These are phyloP conservation scores for Plasmopara halstedii DNA, from an alignment of 352 stramenopile species.

Conservation along the genomic window DNA sequence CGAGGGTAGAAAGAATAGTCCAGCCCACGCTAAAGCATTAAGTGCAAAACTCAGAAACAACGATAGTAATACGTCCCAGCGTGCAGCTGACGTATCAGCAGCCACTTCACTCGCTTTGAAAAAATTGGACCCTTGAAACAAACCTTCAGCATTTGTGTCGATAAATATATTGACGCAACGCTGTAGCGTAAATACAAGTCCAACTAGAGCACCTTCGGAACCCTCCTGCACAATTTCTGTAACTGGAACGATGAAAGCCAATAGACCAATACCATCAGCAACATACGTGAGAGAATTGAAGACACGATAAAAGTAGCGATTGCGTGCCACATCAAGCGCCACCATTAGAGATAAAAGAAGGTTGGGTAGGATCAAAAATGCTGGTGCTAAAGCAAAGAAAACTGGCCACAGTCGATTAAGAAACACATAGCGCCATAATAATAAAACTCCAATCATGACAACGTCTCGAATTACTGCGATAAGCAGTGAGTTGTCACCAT, in stretches of 20 bases:
- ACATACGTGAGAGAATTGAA: conserved; percentile 44
- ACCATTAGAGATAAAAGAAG: conserved; percentile 39
- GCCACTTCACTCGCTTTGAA: conserved; percentile 28
- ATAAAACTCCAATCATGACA: conserved; percentile 47
- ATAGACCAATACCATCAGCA: conserved; percentile 39
- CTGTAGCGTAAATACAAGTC: conserved; percentile 52
- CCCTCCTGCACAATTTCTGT: conserved; percentile 65
- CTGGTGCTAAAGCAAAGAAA: conserved; percentile 46
- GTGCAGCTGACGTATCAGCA: conserved; percentile 23
- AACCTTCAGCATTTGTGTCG: conserved; percentile 34
- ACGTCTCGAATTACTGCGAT: conserved; percentile 38
- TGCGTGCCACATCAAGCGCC: conserved; percentile 31
- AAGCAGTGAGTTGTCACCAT: conserved; percentile 37
- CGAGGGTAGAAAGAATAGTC: conserved; percentile 51
- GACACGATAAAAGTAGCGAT: conserved; percentile 52
- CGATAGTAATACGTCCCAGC: conserved; percentile 42
- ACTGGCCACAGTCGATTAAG: conserved; percentile 47
- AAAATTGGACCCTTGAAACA: conserved; percentile 45
- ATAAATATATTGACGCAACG: conserved; percentile 52
- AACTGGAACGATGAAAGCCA: conserved; percentile 51
- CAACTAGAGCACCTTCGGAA: conserved; percentile 49
- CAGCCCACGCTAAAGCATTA: conserved; percentile 45
- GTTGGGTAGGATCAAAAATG: conserved; percentile 42
- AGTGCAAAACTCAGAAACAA: conserved; percentile 46
- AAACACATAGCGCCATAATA: conserved; percentile 48